Evolutionary conservation across 148 eudicot genomes (phyloP).

Genomic region (Selenicereus undatus): DNA sequence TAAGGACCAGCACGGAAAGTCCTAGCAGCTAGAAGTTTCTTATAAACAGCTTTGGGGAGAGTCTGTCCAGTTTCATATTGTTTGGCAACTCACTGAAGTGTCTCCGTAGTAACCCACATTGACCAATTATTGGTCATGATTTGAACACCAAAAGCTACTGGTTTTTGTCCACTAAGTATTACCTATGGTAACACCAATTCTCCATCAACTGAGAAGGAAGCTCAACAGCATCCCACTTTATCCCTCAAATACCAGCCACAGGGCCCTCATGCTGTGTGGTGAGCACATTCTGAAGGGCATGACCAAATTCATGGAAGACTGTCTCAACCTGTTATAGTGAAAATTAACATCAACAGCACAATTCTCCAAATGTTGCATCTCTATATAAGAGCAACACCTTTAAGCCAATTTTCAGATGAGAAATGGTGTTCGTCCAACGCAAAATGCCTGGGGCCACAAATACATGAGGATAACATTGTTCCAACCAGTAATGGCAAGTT

Average conservation of each 20-base stretch:
- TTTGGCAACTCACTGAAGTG: conserved; percentile 84
- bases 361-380: neutral
- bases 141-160: neutral
- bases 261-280: conserved; percentile 96
- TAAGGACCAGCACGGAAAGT: conserved; percentile 84
- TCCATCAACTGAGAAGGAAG: conserved; percentile 99
- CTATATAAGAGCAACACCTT: neutral
- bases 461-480: neutral
- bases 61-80: conserved; percentile 86
- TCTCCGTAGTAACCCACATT: conserved; percentile 48
- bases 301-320: conserved; percentile 98
- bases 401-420: neutral
- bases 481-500: no score
- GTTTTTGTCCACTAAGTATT: conserved; percentile 7
- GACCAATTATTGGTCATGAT: neutral
- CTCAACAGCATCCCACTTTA: conserved; percentile 99
- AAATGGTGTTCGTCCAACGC: neutral
- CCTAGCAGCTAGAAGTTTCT: conserved; percentile 85
- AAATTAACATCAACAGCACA: neutral
- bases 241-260: conserved; percentile 90
- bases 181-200: conserved; percentile 99
- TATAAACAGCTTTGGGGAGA: conserved; percentile 80
- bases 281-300: conserved; percentile 99
- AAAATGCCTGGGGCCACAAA: neutral
- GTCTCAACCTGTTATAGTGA: conserved; percentile 72